Base-by-base conservation (phyloP, 345 rosid genomes). In the Kernera saxatilis region DNA sequence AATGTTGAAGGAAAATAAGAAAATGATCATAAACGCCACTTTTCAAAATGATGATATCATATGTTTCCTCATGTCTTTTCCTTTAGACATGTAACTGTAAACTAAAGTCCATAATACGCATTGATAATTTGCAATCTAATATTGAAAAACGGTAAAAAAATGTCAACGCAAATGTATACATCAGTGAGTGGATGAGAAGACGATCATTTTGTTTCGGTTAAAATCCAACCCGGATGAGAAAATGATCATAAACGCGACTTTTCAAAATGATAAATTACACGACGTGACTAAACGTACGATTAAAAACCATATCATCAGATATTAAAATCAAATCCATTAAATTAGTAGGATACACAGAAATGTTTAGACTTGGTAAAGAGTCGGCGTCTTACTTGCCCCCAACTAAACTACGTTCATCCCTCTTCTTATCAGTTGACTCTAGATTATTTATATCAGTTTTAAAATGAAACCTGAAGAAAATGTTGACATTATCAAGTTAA, bases 261-360 rank as follows among this genome's bases (percentile, higher is more conserved):
- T 53, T 23, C 69, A 63, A 33, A 52, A 17, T 63, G 56, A 41
- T 15, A 43, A 52, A 29, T 64, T 45, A 55, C 50, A 64, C 65
- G 50, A 64, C 77, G 77, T 73, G 77, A 56, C 5, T 12, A 55
- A 73, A 73, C n/a, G n/a, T n/a, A n/a, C 43, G 77, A 73, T 56
- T 73, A 56, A 50, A 5, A 44, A 32, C 63, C 60, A 21, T 21
- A 63, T 56, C 43, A 25, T 15, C 8, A 21, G 27, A 48, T 54
- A 54, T n/a, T 54, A 37, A 55, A 54, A 51, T 23, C 39, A 64
- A 44, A 44, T 64, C 30, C 2, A 8, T 45, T 72, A 23, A 43
- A 62, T n/a, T 51, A 71, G 26, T 40, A 40, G 1, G 69, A 41
- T 72, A 64, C 17, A 37, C 51, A 73, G 52, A 57, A 27, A 57